These are phyloP conservation scores for Glebionis coronaria DNA, from an alignment of 129 eudicot genomes.

Conservation along the genomic window DNA sequence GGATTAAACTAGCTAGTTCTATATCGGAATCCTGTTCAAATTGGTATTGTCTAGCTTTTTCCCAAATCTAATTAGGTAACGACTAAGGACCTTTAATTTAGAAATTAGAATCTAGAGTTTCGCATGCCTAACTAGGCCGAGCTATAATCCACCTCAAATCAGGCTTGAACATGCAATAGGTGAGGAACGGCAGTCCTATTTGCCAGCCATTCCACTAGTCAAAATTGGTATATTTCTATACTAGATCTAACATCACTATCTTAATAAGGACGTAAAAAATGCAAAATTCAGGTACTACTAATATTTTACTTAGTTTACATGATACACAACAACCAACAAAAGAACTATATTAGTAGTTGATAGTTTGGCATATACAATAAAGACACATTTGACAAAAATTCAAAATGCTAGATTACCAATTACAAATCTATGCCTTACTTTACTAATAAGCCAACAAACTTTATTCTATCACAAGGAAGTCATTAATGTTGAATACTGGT, in stretches of 20 bases:
- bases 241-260: too few species aligned
- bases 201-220: background rate
- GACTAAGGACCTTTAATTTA: background rate
- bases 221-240: background rate
- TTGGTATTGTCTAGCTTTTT: too few species aligned
- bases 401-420: background rate
- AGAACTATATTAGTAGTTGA: too few species aligned
- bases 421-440: background rate
- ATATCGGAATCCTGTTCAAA: too few species aligned
- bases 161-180: background rate
- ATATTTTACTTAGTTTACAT: too few species aligned
- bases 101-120: background rate
- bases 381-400: background rate
- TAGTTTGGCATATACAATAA: background rate
- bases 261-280: too few species aligned
- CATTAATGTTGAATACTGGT: slow-evolving; percentile 5
- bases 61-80: too few species aligned
- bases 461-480: slow-evolving; percentile 4
- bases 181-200: background rate
- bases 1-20: too few species aligned
- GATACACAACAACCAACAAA: too few species aligned
- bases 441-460: background rate
- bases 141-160: background rate
- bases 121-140: background rate
- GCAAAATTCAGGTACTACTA: too few species aligned